Percentiles rank a stretch among this genome's conserved stretches.
Evolutionary conservation across 306 rosid genomes (phyloP).

Genomic region (Castanospermum australe): DNA sequence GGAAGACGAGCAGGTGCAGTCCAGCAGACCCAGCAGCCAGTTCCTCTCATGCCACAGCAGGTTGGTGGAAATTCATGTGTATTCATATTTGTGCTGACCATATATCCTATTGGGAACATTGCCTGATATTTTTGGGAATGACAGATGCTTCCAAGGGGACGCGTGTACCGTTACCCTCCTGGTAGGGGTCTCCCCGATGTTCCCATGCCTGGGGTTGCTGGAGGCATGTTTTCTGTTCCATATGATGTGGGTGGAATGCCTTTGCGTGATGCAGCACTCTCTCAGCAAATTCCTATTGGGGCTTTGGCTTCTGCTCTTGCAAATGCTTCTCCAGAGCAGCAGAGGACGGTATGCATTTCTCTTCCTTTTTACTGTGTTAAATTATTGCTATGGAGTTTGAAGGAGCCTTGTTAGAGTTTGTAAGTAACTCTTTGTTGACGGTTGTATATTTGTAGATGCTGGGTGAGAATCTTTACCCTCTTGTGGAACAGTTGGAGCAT

Average conservation of each 20-base stretch:
- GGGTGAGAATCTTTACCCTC: conserved; percentile 97
- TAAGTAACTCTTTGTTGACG: conserved; percentile 23
- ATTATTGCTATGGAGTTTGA: not conserved
- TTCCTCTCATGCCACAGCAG: conserved; percentile 94
- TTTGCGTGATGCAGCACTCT: conserved; percentile 66
- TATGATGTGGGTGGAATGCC: conserved; percentile 84
- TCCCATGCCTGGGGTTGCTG: conserved; percentile 89
- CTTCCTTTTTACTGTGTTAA: not conserved
- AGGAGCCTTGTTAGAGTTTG: not conserved
- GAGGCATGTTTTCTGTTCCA: conserved; percentile 97
- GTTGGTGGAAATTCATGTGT: conserved; percentile 32
- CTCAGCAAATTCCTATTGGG: conserved; percentile 87
- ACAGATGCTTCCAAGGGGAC: conserved; percentile 95
- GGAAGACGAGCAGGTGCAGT: conserved; percentile 86
- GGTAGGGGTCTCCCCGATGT: conserved; percentile 86
- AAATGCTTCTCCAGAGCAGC: conserved; percentile 93
- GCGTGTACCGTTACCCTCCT: conserved; percentile 88
- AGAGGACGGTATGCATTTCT: conserved; percentile 71
- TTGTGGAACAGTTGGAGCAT: conserved; percentile 93
- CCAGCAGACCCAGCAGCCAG: conserved; percentile 88
- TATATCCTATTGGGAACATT: not conserved
- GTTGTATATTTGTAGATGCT: conserved; percentile 65
- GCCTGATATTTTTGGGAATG: conserved; percentile 17
- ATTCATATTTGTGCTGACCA: not conserved
- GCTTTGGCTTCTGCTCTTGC: conserved; percentile 96